A percentile compares a stretch with the other conserved stretches of the same genome.
These are phyloP conservation scores for Syncephalis fuscata DNA, from an alignment of 371 early-diverging fungal species.

Conservation along the genomic window DNA sequence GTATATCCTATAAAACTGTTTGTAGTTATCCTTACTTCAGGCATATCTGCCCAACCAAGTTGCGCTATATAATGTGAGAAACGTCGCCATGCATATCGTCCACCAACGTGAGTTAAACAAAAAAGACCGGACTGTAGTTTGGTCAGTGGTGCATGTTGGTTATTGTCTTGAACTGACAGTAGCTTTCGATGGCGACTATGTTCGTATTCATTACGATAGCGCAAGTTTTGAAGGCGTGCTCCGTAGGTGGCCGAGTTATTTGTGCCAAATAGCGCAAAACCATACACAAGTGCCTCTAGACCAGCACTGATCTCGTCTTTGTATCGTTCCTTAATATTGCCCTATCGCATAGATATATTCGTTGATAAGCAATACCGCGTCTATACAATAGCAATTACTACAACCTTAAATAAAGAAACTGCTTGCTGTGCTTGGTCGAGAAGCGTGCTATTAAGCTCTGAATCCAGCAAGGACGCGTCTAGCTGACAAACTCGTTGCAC, in stretches of 20 bases:
- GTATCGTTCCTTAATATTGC: conserved; percentile 29
- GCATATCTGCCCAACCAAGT: conserved; percentile 67
- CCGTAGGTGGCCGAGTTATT: conserved; percentile 40
- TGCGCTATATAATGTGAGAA: conserved; percentile 34
- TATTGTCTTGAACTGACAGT: no score
- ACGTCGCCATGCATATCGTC: conserved; percentile 54
- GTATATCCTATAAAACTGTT: background rate
- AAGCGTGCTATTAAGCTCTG: conserved; percentile 51
- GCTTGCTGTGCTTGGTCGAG: conserved; percentile 56
- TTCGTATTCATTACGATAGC: conserved; percentile 51
- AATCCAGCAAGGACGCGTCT: conserved; percentile 71
- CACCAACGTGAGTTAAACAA: conserved; percentile 27
- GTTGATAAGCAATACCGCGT: background rate
- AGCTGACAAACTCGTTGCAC: conserved; percentile 72
- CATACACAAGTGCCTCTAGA: conserved; percentile 35
- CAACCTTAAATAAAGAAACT: conserved; percentile 41
- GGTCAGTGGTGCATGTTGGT: background rate
- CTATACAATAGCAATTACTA: conserved; percentile 12
- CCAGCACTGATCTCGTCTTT: conserved; percentile 39
- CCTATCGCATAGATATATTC: conserved; percentile 13
- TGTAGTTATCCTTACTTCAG: conserved; percentile 18
- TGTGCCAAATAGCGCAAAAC: conserved; percentile 35
- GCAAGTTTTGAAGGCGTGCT: conserved; percentile 46
- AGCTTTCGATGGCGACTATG: conserved; percentile 41
- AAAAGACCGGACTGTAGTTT: background rate